Evolutionary conservation across 1,139 yeast species (phyloP).

Genomic region (Saccharomyces hybrid): DNA sequence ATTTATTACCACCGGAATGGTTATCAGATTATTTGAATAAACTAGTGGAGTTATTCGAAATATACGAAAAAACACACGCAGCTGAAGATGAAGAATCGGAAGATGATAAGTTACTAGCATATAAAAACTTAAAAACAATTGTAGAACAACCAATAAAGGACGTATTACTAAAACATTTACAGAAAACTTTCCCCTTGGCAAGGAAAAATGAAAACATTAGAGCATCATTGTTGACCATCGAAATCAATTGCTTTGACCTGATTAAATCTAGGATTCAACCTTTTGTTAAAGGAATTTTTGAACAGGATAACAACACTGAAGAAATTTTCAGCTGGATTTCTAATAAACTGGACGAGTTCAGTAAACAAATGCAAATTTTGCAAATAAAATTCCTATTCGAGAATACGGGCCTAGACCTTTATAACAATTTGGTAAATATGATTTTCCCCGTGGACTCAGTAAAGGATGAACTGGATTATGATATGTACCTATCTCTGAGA

Average conservation of each 20-base stretch:
- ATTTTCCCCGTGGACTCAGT: constrained; percentile 54
- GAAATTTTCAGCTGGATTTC: constrained; percentile 37
- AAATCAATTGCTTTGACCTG: constrained; percentile 54
- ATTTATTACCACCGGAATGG: constrained; percentile 68
- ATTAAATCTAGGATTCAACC: constrained; percentile 48
- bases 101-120: constrained; percentile 10
- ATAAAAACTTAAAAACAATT: constrained; percentile 32
- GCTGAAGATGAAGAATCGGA: constrained; percentile 15
- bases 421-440: constrained; percentile 58
- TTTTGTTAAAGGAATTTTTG: constrained; percentile 25
- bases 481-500: constrained; percentile 52
- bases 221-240: constrained; percentile 35
- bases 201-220: constrained; percentile 24
- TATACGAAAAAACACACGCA: constrained; percentile 38
- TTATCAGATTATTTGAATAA: constrained; percentile 44
- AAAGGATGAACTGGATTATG: constrained; percentile 41
- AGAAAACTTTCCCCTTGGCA: constrained; percentile 24
- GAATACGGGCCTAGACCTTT: constrained; percentile 47
- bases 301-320: constrained; percentile 10
- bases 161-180: constrained; percentile 18
- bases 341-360: constrained; percentile 34
- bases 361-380: constrained; percentile 27
- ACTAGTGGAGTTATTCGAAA: constrained; percentile 41
- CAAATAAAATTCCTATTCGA: constrained; percentile 42
- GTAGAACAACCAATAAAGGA: constrained; percentile 22